These are phyloP conservation scores for Penicillium aurantiogriseum DNA, from an alignment of 2,329 filamentous ascomycete genomes.

Conservation along the genomic window DNA sequence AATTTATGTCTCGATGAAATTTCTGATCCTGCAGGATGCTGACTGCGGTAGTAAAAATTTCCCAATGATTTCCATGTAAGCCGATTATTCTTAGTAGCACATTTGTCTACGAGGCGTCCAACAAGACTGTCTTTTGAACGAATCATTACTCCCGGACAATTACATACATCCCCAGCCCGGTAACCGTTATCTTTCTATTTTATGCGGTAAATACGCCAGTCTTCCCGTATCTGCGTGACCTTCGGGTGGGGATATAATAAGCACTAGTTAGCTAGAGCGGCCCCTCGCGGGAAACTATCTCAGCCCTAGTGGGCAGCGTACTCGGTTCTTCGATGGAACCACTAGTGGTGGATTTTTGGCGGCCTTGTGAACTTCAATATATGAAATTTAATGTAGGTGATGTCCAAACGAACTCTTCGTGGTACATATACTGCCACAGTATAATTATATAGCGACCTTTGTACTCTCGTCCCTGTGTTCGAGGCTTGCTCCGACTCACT, in stretches of 20 bases:
- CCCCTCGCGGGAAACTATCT: not conserved
- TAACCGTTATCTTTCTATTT: not conserved
- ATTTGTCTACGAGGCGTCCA: not conserved
- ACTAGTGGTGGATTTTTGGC: too few species aligned
- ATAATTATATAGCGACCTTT: too few species aligned
- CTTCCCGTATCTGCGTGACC: not conserved
- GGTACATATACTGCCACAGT: too few species aligned
- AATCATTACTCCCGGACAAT: not conserved
- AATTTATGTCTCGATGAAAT: not conserved
- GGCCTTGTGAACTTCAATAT: too few species aligned
- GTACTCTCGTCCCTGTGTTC: too few species aligned
- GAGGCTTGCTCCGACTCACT: too few species aligned
- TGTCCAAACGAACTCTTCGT: too few species aligned
- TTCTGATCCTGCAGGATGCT: slow-evolving; percentile 1
- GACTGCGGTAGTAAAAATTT: not conserved
- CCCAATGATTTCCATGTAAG: not conserved
- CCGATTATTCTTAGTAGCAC: not conserved
- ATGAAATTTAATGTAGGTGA: too few species aligned
- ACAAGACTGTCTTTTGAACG: not conserved
- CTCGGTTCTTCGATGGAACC: not conserved
- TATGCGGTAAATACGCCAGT: not conserved
- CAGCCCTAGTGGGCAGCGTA: not conserved
- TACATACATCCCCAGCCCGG: not conserved
- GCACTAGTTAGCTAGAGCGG: not conserved
- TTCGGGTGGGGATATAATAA: not conserved